These are phyloP conservation scores for Primulina eburnea DNA, from an alignment of 257 asterid genomes.

Conservation along the genomic window DNA sequence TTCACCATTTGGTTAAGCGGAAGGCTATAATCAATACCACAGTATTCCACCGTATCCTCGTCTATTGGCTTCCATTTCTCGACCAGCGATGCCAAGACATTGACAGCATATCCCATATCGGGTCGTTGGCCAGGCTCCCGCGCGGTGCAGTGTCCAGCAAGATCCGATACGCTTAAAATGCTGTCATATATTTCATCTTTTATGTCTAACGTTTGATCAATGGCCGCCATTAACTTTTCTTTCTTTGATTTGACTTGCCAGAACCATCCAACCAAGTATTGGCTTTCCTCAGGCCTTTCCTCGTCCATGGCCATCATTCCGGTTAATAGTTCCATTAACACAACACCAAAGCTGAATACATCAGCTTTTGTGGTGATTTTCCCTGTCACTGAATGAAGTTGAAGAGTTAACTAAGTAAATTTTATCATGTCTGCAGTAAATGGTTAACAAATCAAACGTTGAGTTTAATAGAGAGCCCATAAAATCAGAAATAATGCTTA, in stretches of 20 bases:
- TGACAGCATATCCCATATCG: conserved; percentile 83
- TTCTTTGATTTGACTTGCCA: conserved; percentile 60
- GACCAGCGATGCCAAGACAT: conserved; percentile 61
- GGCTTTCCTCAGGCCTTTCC: conserved; percentile 80
- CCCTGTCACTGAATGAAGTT: conserved; percentile 58
- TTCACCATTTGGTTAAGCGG: conserved; percentile 94
- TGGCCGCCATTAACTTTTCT: conserved; percentile 61
- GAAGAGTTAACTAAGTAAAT: not conserved
- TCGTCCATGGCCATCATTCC: conserved; percentile 82
- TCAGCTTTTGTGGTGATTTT: conserved; percentile 86
- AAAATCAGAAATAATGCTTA: conserved; percentile 23
- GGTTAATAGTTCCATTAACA: conserved; percentile 83
- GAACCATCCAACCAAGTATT: conserved; percentile 80
- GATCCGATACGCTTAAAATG: conserved; percentile 69
- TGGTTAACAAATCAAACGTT: not conserved
- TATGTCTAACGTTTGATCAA: conserved; percentile 51
- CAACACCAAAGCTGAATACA: conserved; percentile 88
- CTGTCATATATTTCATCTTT: conserved; percentile 53
- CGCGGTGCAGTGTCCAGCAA: conserved; percentile 90
- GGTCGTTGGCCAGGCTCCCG: conserved; percentile 86
- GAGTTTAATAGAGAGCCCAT: not conserved
- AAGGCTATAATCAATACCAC: conserved; percentile 88
- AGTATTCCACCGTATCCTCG: conserved; percentile 63
- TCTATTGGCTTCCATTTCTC: conserved; percentile 83
- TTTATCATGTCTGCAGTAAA: not conserved